Base-by-base conservation (phyloP, 192 early-diverging fungal genomes). In the Thamnidium elegans region DNA sequence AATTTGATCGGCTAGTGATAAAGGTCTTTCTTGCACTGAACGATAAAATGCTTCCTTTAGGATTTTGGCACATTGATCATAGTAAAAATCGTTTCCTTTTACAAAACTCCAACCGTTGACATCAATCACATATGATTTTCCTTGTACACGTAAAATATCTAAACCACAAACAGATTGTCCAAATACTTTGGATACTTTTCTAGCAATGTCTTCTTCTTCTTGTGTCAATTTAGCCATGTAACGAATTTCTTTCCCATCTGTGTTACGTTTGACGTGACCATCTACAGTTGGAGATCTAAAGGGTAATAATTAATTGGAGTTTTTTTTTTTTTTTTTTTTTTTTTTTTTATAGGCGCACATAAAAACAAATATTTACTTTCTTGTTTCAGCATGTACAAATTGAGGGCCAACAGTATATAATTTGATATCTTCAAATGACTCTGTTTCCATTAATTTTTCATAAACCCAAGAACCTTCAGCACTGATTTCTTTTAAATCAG, bases 81-180 rank as follows among this genome's bases (percentile, higher is more conserved):
- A 97, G 69, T 99, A 99, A 30, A 90, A 84, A 52, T 89, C 86
- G 75, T 90, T 95, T 50, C 95, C 95, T 74, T 99, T 99, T 63
- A 99, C 96, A 79, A 99, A 99, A 39, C 90, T 92, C 96, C 96
- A 99, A 9, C 96, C 96, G 68, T 99, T 99, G 63, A 99, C 95
- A 76, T 99, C 96, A 70, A 99, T 97, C 6, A 99, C 94, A 72
- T 89, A 90, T 15, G 92, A 93, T 62, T 81, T 74, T 6, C 92
- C 93, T 42, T 81, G 76, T 11, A 90, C 88, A 11, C 96, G 88
- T 60, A 99, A 69, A 14, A 96, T 77, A 73, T 99, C 96, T 71
- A 97, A 94, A 0, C 96, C 96, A 69, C 96, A 99, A 0, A 99
- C 90, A 17, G 88, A 86, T 71, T 99, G 96, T 3, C 92, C 92